Evolutionary conservation across 2,329 filamentous ascomycete species (phyloP), one percentile per base, ranked within the genome.

Genomic region (Fusarium continuum): DNA sequence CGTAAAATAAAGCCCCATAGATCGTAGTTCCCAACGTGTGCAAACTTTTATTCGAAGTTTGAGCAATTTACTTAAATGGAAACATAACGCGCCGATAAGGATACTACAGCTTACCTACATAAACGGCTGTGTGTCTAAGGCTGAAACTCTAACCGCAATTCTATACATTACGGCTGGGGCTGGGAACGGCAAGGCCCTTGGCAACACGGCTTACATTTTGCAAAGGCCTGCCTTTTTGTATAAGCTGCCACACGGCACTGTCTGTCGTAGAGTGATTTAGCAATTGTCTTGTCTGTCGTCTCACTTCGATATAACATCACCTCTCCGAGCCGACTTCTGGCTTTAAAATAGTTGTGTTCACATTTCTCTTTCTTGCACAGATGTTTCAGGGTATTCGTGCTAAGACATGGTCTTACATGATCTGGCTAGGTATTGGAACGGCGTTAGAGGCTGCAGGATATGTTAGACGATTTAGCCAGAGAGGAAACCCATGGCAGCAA

Each of bases 371-470:
- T 20, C 39, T 77, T 44, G 67, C 66, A 6, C 77, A 79, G 45
- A 40, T 74, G 14, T 57, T 69, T 25, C 59, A 78, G 2, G 76
- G 73, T 2, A 57, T 75, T 11, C 67, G 68, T 8, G 75, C 74
- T 28, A 73, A 71, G 26, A 75, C 75, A 4, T 83, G 79, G 68
- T 77, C 76, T 1, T 72, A 75, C 57, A 76, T 77, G 31, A 70
- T 79, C 11, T 67, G 61, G 54, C 46, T 73, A 9, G 74, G 67
- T 14, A 67, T 78, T 6, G 79, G 78, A 8, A 77, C 75, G 8
- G 55, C 76, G 4, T 70, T 76, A 26, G 80, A 82, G 64, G 52
- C 73, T 13, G 64, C 78, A 5, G 80, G 80, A n/a, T 80, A 81
- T 54, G 71, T 69, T 6, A 78, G 75, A 14, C 75, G 80, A 11